A percentile compares a stretch with the other conserved stretches of the same genome.
Conservation (phyloP, 306 rosid genomes). For the Arachis stenosperma region DNA sequence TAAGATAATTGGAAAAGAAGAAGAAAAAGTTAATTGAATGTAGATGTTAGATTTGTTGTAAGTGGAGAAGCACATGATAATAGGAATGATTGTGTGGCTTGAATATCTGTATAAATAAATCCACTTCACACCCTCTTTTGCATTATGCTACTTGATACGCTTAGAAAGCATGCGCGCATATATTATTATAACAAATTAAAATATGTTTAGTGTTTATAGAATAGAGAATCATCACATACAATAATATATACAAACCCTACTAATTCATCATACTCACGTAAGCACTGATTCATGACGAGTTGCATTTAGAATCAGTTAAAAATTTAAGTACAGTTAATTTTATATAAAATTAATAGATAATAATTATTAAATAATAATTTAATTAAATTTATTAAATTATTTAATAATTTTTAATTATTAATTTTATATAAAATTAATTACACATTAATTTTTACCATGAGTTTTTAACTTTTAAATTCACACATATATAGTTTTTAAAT, state of each 20-base stretch:
- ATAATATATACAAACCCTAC: slow-evolving; percentile 2
- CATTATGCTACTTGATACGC: slow-evolving; percentile 39
- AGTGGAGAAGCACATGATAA: slow-evolving; percentile 59
- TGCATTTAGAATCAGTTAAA: too few species aligned
- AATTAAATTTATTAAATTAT: too few species aligned
- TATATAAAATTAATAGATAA: too few species aligned
- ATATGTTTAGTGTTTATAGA: not conserved
- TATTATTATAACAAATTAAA: too few species aligned
- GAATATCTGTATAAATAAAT: slow-evolving; percentile 43
- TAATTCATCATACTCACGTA: slow-evolving; percentile 57
- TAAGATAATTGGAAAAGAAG: not conserved
- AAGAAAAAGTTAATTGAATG: slow-evolving; percentile 1
- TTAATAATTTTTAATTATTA: too few species aligned
- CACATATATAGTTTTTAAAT: too few species aligned
- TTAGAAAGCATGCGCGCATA: slow-evolving; percentile 59
- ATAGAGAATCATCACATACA: not conserved
- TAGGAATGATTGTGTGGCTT: slow-evolving; percentile 51
- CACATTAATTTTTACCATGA: too few species aligned
- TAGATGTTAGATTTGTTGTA: slow-evolving; percentile 40
- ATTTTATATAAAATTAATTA: too few species aligned
- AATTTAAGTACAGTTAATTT: too few species aligned
- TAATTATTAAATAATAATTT: too few species aligned
- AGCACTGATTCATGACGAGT: slow-evolving; percentile 15
- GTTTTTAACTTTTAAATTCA: too few species aligned
- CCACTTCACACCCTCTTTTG: slow-evolving; percentile 17